Base-by-base conservation (phyloP, 2,329 filamentous ascomycete genomes). In the Aurifilum marmelostoma region DNA sequence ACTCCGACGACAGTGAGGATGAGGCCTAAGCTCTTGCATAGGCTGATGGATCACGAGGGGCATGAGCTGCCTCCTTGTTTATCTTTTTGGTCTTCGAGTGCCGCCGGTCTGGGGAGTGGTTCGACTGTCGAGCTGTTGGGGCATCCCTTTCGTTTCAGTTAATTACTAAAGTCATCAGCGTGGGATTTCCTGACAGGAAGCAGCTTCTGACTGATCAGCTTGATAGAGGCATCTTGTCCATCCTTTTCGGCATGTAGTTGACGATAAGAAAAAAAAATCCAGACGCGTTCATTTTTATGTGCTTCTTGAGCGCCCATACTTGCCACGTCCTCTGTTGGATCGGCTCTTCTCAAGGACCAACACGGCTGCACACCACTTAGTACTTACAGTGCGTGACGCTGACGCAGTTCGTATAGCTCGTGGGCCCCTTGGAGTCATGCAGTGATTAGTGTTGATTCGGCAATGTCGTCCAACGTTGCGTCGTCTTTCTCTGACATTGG, bases 1-100 rank as follows among this genome's bases (percentile, higher is more conserved):
- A 58, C 41, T 63, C 61, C 56, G 66, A 67, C 47, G 68, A 67
- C 47, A 70, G 68, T 41, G 63, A 62, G 50, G 68, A 71, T 39
- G 65, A 65, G 8, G 27, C 52, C 39, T 63, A 52, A 32, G 6
- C 39, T 16, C 52, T 56, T 29, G 39, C 37, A 11, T n/a, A 34
- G 14, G 39, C 12, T 21, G 29, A 62, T 16, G 27, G 32, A 27
- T 64, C 43, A 24, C 43, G 7, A 47, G 27, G 34, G 14, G 61
- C 43, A 47, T 24, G 8, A 2, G 9, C 32, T 24, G 39, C 8
- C 39, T 41, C 59, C 5, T 43, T n/a, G 5, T 62, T 47, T 41
- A 14, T 41, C 5, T 60, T 12, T 43, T 16, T 62, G n/a, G n/a
- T 56, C 18, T 24, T 37, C 12, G 34, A 21, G 18, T 7, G 16